Base-by-base conservation (phyloP, 768 basidiomycete genomes). In the Boletus huronensis region DNA sequence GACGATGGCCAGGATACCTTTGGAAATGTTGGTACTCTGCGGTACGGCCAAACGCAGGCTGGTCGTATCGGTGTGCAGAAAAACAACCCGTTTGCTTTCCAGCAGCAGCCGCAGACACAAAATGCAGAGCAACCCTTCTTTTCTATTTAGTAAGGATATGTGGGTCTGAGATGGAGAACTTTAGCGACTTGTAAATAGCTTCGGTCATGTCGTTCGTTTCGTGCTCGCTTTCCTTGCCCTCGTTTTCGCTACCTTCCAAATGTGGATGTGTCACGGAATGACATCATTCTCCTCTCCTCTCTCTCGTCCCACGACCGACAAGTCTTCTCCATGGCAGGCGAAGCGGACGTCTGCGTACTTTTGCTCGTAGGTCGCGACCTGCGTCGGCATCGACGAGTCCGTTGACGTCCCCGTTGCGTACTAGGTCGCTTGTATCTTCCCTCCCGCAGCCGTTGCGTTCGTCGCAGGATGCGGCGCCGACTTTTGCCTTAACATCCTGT, bases 1-100 rank as follows among this genome's bases (percentile, higher is more conserved):
- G 95, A 97, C 53, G 93, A 91, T 62, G 96, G 97, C 1, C 77
- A 89, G 67, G 97, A 99, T 72, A 96, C 96, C 50, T 98, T 98
- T 66, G 96, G 96, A 48, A 99, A 98, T 69, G 63, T 83, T 31
- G 96, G 96, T 19, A 57, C 76, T 48, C 68, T 96, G 58, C 82
- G 94, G 78, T 89, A 83, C 55, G 84, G 84, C 2, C 76, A 82
- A 47, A 81, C 82, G 0, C 75, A 79, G 34, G 83, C 81, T 17
- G 82, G 83, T 9, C 72, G 75, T 7, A 35, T 82, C 32, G 59
- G 76, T 21, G 57, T 64, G 11, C 80, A 83, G 58, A 74, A 74
- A 13, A 78, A 81, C 68, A 90, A 87, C 65, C 88, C 89, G 2
- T 90, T 90, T 67, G 78, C 84, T 34, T 19, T 42, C 6, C 64